Percentiles rank a stretch among this genome's conserved stretches.
phyloP scores from a whole-genome alignment of 495 filamentous ascomycete species.

The Aspergillus campestris region DNA sequence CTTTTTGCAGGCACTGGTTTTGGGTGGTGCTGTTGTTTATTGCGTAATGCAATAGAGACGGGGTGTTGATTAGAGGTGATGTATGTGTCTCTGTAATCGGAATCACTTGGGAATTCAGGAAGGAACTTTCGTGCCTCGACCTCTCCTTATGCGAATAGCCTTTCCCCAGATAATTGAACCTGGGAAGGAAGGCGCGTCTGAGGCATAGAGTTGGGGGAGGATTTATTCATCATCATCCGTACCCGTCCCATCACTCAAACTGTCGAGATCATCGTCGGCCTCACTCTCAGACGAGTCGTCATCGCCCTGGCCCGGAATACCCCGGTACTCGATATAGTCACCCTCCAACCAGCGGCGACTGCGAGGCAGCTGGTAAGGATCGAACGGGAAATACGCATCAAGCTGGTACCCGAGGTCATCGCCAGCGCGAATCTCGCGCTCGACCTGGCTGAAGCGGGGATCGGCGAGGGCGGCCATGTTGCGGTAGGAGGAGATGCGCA shows the following conservation, averaged over 20 bases:
- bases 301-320: conserved; percentile 62
- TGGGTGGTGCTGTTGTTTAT: not conserved
- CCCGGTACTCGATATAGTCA: conserved; percentile 80
- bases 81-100: no score
- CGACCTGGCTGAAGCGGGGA: conserved; percentile 33
- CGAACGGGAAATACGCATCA: conserved; percentile 94
- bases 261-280: conserved; percentile 23
- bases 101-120: no score
- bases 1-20: no score
- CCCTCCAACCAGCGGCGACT: conserved; percentile 78
- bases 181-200: no score
- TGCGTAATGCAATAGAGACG: not conserved
- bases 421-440: conserved; percentile 55
- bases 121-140: no score
- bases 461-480: conserved; percentile 25
- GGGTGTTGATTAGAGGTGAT: no score
- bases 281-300: conserved; percentile 46
- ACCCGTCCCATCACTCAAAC: conserved; percentile 25
- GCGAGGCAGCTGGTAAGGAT: conserved; percentile 80
- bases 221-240: conserved; percentile 32
- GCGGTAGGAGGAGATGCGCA: conserved; percentile 58
- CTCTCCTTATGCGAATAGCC: no score
- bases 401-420: conserved; percentile 67
- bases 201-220: no score
- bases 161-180: no score